Evolutionary conservation across 73 alveolate genomes (phyloP).

Genomic region (Effrenium voratum): DNA sequence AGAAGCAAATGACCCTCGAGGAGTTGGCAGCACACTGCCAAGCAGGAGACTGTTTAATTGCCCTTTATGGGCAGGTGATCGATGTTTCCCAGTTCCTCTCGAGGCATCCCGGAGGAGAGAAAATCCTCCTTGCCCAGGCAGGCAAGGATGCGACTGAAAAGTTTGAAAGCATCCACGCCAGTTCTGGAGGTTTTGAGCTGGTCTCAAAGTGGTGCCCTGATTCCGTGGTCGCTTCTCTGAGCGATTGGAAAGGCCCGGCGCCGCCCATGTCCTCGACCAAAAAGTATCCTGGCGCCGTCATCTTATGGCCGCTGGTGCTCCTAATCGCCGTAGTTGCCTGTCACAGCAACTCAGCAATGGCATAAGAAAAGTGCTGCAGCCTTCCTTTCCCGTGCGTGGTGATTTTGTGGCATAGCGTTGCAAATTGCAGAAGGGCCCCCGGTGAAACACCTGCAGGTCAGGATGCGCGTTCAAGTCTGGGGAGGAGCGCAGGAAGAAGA

Average conservation of each 20-base stretch:
- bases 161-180: conserved; percentile 42
- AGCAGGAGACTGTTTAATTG: conserved; percentile 57
- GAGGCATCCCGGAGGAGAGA: conserved; percentile 85
- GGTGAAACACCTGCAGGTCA: no score
- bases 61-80: conserved; percentile 64
- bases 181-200: conserved; percentile 40
- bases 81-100: conserved; percentile 46
- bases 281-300: conserved; percentile 15
- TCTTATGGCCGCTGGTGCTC: conserved; percentile 12
- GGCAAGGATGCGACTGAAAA: conserved; percentile 69
- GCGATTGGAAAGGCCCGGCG: conserved; percentile 40
- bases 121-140: conserved; percentile 18
- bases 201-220: conserved; percentile 55
- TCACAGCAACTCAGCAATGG: no score
- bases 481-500: conserved; percentile 88
- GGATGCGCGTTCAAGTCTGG: conserved; percentile 91
- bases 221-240: conserved; percentile 37
- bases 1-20: conserved; percentile 14
- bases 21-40: conserved; percentile 28
- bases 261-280: background rate
- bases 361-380: no score
- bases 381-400: no score
- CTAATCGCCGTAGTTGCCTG: background rate
- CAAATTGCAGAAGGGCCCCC: no score
- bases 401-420: no score